Conservation (phyloP, 1,284 basidiomycete genomes). For the Sporisorium scitamineum region DNA sequence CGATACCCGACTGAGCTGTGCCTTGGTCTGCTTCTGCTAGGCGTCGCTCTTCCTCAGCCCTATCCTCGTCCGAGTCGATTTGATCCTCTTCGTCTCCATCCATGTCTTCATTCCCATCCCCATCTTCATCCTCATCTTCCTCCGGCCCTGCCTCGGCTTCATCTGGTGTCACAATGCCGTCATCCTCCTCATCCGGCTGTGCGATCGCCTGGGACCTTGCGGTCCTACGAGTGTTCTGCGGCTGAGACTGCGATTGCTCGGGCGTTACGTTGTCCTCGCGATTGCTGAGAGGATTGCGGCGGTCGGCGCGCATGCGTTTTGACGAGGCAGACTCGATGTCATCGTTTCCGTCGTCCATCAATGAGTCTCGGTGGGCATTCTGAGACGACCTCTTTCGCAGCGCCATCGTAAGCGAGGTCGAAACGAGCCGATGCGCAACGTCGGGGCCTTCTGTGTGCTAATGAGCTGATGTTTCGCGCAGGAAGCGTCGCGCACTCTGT, state of each 20-base stretch:
- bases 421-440: not conserved
- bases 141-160: slow-evolving; percentile 15
- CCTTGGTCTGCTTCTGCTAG: slow-evolving; percentile 29
- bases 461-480: no score
- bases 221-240: not conserved
- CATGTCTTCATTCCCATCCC: slow-evolving; percentile 6
- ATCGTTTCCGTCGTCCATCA: slow-evolving; percentile 26
- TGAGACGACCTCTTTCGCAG: slow-evolving; percentile 29
- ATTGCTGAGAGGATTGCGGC: slow-evolving; percentile 1
- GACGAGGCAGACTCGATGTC: slow-evolving; percentile 29
- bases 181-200: slow-evolving; percentile 62
- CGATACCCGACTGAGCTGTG: slow-evolving; percentile 77
- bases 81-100: slow-evolving; percentile 41
- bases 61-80: slow-evolving; percentile 33
- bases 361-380: slow-evolving; percentile 13
- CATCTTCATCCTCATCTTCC: slow-evolving; percentile 18
- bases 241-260: slow-evolving; percentile 1
- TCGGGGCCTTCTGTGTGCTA: no score
- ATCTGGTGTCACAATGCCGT: slow-evolving; percentile 74
- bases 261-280: slow-evolving; percentile 7
- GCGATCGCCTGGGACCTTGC: slow-evolving; percentile 5
- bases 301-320: slow-evolving; percentile 30
- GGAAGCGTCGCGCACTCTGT: not conserved
- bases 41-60: slow-evolving; percentile 24
- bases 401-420: slow-evolving; percentile 15